A percentile compares a stretch with the other conserved stretches of the same genome.
These are phyloP conservation scores for Diplodia scrobiculata DNA, from an alignment of 2,329 filamentous ascomycete species.

Conservation along the genomic window DNA sequence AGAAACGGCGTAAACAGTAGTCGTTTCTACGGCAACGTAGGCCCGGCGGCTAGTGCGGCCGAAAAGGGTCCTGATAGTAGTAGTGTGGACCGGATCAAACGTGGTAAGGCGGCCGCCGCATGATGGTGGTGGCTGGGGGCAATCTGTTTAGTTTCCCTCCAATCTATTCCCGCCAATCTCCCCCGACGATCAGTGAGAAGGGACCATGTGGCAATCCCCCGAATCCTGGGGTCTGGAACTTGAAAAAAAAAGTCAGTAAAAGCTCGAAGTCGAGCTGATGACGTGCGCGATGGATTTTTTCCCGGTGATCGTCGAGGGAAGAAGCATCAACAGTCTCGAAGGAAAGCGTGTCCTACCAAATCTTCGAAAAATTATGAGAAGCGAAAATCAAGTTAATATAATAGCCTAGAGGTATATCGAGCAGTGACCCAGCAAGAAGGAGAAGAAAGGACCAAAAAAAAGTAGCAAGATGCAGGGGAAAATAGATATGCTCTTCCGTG, in stretches of 20 bases:
- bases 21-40: too few species aligned
- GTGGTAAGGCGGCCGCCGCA: too few species aligned
- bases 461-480: not conserved
- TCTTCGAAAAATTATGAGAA: not conserved
- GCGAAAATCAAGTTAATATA: not conserved
- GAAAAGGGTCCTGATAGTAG: too few species aligned
- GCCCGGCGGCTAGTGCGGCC: too few species aligned
- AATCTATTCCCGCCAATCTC: not conserved
- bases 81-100: too few species aligned
- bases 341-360: not conserved
- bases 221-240: not conserved
- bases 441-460: not conserved
- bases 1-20: too few species aligned
- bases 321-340: not conserved
- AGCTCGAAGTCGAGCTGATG: not conserved
- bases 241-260: not conserved
- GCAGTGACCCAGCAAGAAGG: not conserved
- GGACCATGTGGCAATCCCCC: not conserved
- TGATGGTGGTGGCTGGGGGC: not conserved
- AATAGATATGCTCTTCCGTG: not conserved
- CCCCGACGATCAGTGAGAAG: not conserved
- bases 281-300: not conserved
- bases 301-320: not conserved
- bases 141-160: not conserved
- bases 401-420: slow-evolving; percentile 23